Percentiles rank a stretch among this genome's conserved stretches.
Conservation (phyloP, 164 flowering plant species). For the Macadamia tetraphylla region DNA sequence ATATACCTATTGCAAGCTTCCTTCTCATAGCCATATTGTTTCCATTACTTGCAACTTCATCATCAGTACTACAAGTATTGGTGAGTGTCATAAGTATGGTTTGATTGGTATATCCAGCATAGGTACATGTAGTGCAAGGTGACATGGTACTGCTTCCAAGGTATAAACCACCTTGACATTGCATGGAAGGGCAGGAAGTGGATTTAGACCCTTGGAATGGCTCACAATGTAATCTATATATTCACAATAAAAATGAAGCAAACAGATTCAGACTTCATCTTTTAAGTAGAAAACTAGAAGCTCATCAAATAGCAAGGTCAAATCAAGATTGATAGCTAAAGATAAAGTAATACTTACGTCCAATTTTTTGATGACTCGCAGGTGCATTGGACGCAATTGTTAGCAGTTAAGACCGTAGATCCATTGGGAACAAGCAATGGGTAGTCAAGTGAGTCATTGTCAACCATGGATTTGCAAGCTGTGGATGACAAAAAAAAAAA, state of each 20-base stretch:
- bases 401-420: constrained; percentile 53
- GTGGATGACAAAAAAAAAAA: constrained; percentile 3
- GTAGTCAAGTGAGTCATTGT: constrained; percentile 36
- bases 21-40: too few relatives aligned
- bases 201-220: constrained; percentile 27
- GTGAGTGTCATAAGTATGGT: constrained; percentile 34
- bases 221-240: constrained; percentile 51
- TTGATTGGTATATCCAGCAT: constrained; percentile 47
- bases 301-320: too few relatives aligned
- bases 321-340: too few relatives aligned
- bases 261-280: background rate
- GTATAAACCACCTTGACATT: constrained; percentile 29
- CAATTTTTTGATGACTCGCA: constrained; percentile 39
- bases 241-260: background rate
- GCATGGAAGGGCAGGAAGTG: constrained; percentile 44
- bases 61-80: background rate
- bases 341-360: constrained; percentile 35
- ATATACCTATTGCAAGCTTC: too few relatives aligned
- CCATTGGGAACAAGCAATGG: constrained; percentile 49
- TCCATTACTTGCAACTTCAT: too few relatives aligned
- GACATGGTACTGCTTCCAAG: constrained; percentile 13
- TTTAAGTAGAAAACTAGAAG: background rate
- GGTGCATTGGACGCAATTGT: constrained; percentile 57
- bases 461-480: constrained; percentile 54
- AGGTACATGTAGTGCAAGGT: constrained; percentile 38